These are phyloP conservation scores for Porpolomopsis calyptriformis DNA, from an alignment of 768 basidiomycete genomes.

Conservation along the genomic window DNA sequence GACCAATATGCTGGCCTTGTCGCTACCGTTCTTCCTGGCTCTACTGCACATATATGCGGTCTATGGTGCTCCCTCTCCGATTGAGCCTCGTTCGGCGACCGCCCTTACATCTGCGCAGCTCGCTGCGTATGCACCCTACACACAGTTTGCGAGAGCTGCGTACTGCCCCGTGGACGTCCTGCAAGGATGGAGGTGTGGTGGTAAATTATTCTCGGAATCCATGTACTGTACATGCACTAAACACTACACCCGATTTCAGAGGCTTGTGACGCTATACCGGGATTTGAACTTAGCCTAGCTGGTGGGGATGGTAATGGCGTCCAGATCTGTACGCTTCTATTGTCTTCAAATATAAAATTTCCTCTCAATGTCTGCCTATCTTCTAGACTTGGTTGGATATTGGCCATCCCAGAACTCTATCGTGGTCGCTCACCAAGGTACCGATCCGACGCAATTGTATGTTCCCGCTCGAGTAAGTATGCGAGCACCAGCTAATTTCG, in stretches of 20 bases:
- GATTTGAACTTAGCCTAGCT: conserved; percentile 30
- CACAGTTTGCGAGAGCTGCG: conserved; percentile 44
- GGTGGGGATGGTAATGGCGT: conserved; percentile 40
- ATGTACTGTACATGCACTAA: not conserved
- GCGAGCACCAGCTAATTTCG: no score
- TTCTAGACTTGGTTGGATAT: conserved; percentile 44
- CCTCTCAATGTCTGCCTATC: not conserved
- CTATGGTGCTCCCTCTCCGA: no score
- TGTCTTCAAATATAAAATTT: not conserved
- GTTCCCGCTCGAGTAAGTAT: no score
- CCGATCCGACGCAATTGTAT: conserved; percentile 45
- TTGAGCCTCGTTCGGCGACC: no score
- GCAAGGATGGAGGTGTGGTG: conserved; percentile 37
- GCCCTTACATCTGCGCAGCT: conserved; percentile 18
- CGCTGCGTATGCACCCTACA: conserved; percentile 32
- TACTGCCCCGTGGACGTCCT: conserved; percentile 35
- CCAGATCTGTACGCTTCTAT: conserved; percentile 34
- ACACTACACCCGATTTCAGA: conserved; percentile 13
- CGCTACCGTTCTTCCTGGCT: no score
- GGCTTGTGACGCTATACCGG: conserved; percentile 31
- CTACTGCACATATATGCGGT: no score
- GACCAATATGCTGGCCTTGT: no score
- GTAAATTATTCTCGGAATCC: conserved; percentile 20
- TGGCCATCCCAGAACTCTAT: conserved; percentile 40
- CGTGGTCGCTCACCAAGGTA: conserved; percentile 54